A percentile compares a stretch with the other conserved stretches of the same genome.
phyloP scores from a whole-genome alignment of 768 basidiomycete genomes.

The Mycena alexandri region DNA sequence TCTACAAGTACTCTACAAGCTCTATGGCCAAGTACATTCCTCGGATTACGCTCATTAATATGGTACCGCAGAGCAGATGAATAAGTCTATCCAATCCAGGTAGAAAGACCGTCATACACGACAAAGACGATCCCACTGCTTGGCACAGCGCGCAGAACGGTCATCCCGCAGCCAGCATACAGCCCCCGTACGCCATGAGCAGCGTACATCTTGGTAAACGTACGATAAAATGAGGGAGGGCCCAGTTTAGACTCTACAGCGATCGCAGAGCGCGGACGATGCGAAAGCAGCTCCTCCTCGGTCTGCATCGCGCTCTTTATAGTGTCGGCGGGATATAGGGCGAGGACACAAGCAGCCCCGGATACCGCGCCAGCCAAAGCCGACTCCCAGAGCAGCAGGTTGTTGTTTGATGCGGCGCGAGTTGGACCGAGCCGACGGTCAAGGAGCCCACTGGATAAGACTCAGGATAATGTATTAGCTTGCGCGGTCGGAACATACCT shows the following conservation, averaged over 20 bases:
- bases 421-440: constrained; percentile 54
- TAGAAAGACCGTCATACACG: constrained; percentile 85
- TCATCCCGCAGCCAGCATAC: constrained; percentile 95
- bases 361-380: constrained; percentile 90
- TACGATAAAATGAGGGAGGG: constrained; percentile 61
- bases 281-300: constrained; percentile 84
- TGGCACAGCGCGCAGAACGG: constrained; percentile 85
- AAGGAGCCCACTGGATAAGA: constrained; percentile 70
- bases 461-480: too few species aligned
- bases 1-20: constrained; percentile 2
- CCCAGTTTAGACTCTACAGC: constrained; percentile 2
- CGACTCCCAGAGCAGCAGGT: constrained; percentile 81
- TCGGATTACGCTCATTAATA: constrained; percentile 18
- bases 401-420: constrained; percentile 22
- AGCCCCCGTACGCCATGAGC: constrained; percentile 85
- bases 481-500: too few species aligned
- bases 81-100: constrained; percentile 53
- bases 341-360: constrained; percentile 86
- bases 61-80: constrained; percentile 7
- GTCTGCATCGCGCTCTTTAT: constrained; percentile 97
- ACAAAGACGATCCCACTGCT: constrained; percentile 94
- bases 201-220: constrained; percentile 77
- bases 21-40: constrained; percentile 6
- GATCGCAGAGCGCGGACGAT: constrained; percentile 44
- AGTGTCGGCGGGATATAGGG: constrained; percentile 96